Conservation (phyloP, 768 basidiomycete genomes). For the Agaricus subrufescens region DNA sequence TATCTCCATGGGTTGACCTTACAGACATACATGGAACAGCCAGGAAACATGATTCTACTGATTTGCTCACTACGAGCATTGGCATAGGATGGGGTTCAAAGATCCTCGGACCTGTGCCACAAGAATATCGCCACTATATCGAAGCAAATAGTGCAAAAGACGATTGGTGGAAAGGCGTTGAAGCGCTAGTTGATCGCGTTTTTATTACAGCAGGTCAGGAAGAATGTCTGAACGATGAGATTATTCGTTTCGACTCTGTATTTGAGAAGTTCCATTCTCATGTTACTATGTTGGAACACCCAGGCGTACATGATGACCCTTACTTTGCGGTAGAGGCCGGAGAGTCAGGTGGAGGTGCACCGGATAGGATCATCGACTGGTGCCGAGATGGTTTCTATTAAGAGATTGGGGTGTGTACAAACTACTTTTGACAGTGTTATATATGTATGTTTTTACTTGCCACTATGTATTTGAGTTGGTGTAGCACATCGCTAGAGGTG, state of each 20-base stretch:
- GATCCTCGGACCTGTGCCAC: conserved; percentile 18
- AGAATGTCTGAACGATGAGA: conserved; percentile 30
- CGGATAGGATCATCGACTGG: no score
- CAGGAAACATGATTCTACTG: conserved; percentile 18
- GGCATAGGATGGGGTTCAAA: conserved; percentile 10
- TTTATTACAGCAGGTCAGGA: conserved; percentile 30
- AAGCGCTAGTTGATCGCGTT: conserved; percentile 25
- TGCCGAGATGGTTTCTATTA: no score
- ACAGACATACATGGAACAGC: conserved; percentile 16
- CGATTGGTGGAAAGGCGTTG: conserved; percentile 28
- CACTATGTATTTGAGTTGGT: no score
- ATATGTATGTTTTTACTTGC: no score
- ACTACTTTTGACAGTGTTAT: no score
- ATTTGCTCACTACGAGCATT: conserved; percentile 16
- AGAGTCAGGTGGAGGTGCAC: no score
- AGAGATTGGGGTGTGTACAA: no score
- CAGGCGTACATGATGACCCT: no score
- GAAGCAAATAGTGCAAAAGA: conserved; percentile 26
- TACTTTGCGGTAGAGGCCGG: no score
- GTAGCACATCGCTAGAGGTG: no score
- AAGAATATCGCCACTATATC: conserved; percentile 20
- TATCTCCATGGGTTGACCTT: conserved; percentile 30
- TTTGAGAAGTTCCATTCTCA: conserved; percentile 16
- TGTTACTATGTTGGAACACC: no score
- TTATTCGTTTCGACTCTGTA: conserved; percentile 19